These are phyloP conservation scores for Cyberlindnera xylosilytica DNA, from an alignment of 805 yeast genomes.

Conservation along the genomic window DNA sequence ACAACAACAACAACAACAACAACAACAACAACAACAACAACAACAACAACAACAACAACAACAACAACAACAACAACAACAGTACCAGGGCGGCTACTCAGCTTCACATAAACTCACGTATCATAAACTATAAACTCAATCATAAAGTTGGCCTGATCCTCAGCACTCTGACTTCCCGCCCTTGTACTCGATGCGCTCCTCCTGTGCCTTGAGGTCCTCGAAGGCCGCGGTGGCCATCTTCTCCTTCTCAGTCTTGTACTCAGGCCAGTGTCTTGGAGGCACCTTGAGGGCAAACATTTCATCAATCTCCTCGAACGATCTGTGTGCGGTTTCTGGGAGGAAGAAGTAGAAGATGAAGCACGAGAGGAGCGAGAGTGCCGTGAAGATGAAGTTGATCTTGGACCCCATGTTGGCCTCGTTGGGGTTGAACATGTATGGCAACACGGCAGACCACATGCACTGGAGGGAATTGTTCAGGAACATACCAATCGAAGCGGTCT, in stretches of 20 bases:
- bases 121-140: too few relatives aligned
- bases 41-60: too few relatives aligned
- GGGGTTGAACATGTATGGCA: conserved; percentile 47
- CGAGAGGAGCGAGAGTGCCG: conserved; percentile 31
- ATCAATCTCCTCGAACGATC: conserved; percentile 57
- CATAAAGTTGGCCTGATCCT: too few relatives aligned
- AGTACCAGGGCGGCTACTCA: too few relatives aligned
- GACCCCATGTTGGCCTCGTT: conserved; percentile 39
- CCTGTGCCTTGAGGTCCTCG: conserved; percentile 5
- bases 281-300: conserved; percentile 37
- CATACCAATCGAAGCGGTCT: conserved; percentile 33
- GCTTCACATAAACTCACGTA: too few relatives aligned
- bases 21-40: too few relatives aligned
- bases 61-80: too few relatives aligned
- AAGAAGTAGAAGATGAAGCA: conserved; percentile 41
- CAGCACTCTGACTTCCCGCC: too few relatives aligned
- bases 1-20: too few relatives aligned
- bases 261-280: conserved; percentile 28
- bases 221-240: conserved; percentile 1
- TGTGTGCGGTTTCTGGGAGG: conserved; percentile 51
- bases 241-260: conserved; percentile 8
- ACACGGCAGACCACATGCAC: conserved; percentile 34
- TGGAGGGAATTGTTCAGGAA: conserved; percentile 29
- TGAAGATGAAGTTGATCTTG: conserved; percentile 42
- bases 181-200: conserved; percentile 1